Percentiles rank a stretch among this genome's conserved stretches.
phyloP scores from a whole-genome alignment of 2,329 filamentous ascomycete genomes.

The Calycina herbarum region DNA sequence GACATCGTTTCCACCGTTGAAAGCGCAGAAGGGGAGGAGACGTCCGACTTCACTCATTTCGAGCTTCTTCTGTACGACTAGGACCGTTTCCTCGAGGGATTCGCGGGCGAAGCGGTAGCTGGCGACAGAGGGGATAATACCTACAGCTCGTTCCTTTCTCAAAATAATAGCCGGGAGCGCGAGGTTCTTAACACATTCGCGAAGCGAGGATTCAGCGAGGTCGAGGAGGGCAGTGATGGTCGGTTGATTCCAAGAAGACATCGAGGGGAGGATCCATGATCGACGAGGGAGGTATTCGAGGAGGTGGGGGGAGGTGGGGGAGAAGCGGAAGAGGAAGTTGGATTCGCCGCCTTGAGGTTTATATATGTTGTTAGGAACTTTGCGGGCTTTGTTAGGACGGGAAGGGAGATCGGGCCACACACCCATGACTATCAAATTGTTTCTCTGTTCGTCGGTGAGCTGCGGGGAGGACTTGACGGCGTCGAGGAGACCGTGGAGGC shows the following conservation, averaged over 20 bases:
- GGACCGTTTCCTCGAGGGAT: slow-evolving; percentile 90
- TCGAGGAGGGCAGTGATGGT: slow-evolving; percentile 83
- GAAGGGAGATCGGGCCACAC: slow-evolving; percentile 11
- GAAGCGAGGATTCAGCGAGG: slow-evolving; percentile 80
- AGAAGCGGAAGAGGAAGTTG: slow-evolving; percentile 89
- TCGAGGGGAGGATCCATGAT: slow-evolving; percentile 75
- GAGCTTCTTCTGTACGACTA: slow-evolving; percentile 89
- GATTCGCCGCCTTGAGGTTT: slow-evolving; percentile 68
- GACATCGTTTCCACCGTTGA: slow-evolving; percentile 96
- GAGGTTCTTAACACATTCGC: slow-evolving; percentile 78
- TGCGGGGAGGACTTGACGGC: slow-evolving; percentile 62
- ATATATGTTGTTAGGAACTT: slow-evolving; percentile 4
- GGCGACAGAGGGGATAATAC: slow-evolving; percentile 66
- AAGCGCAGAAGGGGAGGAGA: slow-evolving; percentile 86
- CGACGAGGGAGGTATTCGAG: slow-evolving; percentile 66
- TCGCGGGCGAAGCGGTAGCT: slow-evolving; percentile 76
- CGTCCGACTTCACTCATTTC: slow-evolving; percentile 73
- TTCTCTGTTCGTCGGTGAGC: slow-evolving; percentile 66
- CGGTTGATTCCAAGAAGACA: slow-evolving; percentile 72
- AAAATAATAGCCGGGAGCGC: slow-evolving; percentile 77
- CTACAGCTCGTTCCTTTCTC: slow-evolving; percentile 85
- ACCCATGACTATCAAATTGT: slow-evolving; percentile 83
- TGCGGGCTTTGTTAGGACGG: slow-evolving; percentile 6
- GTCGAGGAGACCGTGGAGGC: slow-evolving; percentile 83
- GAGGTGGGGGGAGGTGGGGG: slow-evolving; percentile 61